Base-by-base conservation (phyloP, 192 early-diverging fungal genomes). In the Coemansia sp. region DNA sequence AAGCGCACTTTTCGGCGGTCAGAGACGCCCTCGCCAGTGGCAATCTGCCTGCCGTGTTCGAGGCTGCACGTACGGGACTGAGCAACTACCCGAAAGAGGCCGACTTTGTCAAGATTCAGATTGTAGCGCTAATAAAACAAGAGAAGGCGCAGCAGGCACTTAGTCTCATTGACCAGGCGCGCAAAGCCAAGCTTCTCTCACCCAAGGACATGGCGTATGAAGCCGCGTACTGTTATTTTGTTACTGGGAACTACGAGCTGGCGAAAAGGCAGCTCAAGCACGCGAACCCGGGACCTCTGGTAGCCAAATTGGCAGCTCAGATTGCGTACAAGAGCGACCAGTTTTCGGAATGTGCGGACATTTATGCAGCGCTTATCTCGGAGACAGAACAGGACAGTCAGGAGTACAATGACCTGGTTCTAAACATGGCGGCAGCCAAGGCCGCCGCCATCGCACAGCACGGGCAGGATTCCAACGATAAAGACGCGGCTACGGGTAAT, bases 291-390 rank as follows among this genome's bases (percentile, higher is more conserved):
- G 65, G 75, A 6, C 55, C 45, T 4, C 47, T 53, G 4, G 58
- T 41, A 4, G 65, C 68, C 53, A 58, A 62, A 18, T 52, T 83
- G 66, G 30, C 62, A 13, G 80, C 80, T 11, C 80, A 83, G 63
- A 71, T 83, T 69, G 75, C 75, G 27, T 83, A 78, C 76, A 83
- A 78, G 39, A 50, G 66, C 44, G 66, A 67, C 35, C 50, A 71
- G 24, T 83, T 72, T 65, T 44, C 55, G 15, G 68, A 76, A 39
- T 82, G 79, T 59, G 39, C 70, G 20, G 50, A 59, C 8, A 59
- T 76, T 20, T 82, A 82, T 65, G 30, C 73, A 24, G 32, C 9
- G 32, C 68, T 82, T 24, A 52, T 82, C 20, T 43, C 71, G 27
- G 18, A 32, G 15, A 11, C 55, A 1, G 79, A 68, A 3, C 37